Percentiles rank a stretch among this genome's conserved stretches.
Evolutionary conservation across 2,329 filamentous ascomycete species (phyloP).

Genomic region (Talaromyces piceae): DNA sequence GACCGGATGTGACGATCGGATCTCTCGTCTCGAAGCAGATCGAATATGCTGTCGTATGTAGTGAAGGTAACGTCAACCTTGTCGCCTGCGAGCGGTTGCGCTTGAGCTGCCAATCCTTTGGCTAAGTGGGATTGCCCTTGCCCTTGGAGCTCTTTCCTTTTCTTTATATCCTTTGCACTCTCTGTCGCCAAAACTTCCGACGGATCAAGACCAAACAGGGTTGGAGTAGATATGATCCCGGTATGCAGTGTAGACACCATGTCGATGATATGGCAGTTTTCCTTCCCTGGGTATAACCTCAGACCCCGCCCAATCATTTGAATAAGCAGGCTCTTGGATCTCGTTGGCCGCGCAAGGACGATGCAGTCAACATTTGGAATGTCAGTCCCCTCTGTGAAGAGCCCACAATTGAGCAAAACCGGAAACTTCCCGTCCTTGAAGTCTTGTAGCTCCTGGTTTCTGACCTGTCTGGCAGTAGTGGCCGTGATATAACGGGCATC

Average conservation of each 20-base stretch:
- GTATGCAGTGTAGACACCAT: slow-evolving; percentile 81
- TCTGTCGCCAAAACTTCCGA: slow-evolving; percentile 64
- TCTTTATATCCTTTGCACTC: slow-evolving; percentile 54
- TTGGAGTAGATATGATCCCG: slow-evolving; percentile 84
- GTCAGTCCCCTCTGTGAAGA: slow-evolving; percentile 96
- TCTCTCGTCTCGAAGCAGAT: slow-evolving; percentile 75
- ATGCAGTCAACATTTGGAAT: slow-evolving; percentile 97
- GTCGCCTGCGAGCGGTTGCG: slow-evolving; percentile 12
- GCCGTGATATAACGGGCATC: slow-evolving; percentile 85
- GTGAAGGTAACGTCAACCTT: slow-evolving; percentile 64
- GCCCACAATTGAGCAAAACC: slow-evolving; percentile 86
- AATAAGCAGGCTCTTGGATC: slow-evolving; percentile 84
- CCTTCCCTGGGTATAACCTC: slow-evolving; percentile 70
- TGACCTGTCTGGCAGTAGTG: slow-evolving; percentile 61
- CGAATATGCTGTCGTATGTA: slow-evolving; percentile 86
- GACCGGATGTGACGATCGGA: slow-evolving; percentile 70
- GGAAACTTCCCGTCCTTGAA: slow-evolving; percentile 74
- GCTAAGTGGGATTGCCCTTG: slow-evolving; percentile 1
- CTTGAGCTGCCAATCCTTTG: slow-evolving; percentile 18
- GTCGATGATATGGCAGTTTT: slow-evolving; percentile 90
- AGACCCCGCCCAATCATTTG: slow-evolving; percentile 98
- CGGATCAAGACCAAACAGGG: slow-evolving; percentile 86
- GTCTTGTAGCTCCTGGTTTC: slow-evolving; percentile 62
- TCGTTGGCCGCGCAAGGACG: slow-evolving; percentile 76
- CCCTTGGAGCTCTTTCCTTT: slow-evolving; percentile 39